Base-by-base conservation (phyloP, 2,329 filamentous ascomycete genomes). In the Penicillium sclerotiorum region DNA sequence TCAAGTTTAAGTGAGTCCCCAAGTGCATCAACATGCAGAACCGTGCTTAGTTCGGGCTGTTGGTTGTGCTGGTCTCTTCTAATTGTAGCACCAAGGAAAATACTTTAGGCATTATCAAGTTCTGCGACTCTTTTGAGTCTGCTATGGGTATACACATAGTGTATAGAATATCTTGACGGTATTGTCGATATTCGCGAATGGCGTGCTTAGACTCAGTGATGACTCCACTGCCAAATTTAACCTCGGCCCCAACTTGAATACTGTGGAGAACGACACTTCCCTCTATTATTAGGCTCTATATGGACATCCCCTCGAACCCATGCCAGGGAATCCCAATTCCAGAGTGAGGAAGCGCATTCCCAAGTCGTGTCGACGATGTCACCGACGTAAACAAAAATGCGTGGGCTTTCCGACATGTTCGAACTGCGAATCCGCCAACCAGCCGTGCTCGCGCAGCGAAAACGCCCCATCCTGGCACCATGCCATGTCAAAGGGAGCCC, bases 371-470 rank as follows among this genome's bases (percentile, higher is more conserved):
- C 43, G 45, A 20, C 56, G 56, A 45, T 63, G 60, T 20, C 59
- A 63, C 32, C 58, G 59, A 5, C 60, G 59, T 12, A 63, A 62
- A 41, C 60, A 63, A 37, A 59, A 56, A 35, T 62, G 60, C 36
- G 58, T 61, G 13, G 58, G 58, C 2, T 53, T 50, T 18, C 58
- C 60, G 1, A 54, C 50, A 13, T 63, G 58, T 38, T 45, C 53
- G 1, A 60, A 60, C 30, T 63, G 60, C 33, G 50, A 56, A 18
- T 30, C 52, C n/a, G 58, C 60, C 17, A 51, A 53, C 13, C 53
- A 58, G 28, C 44, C 55, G 0, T 62, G 60, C 20, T 37, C 54
- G 3, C 59, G 60, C 5, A 50, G 55, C 8, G 58, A 62, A 13
- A 53, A 38, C 5, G 43, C 56, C 1, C 53, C 58, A 2, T 60